phyloP scores from a whole-genome alignment of 2,329 filamentous ascomycete genomes.

The Coniochaeta hoffmannii region DNA sequence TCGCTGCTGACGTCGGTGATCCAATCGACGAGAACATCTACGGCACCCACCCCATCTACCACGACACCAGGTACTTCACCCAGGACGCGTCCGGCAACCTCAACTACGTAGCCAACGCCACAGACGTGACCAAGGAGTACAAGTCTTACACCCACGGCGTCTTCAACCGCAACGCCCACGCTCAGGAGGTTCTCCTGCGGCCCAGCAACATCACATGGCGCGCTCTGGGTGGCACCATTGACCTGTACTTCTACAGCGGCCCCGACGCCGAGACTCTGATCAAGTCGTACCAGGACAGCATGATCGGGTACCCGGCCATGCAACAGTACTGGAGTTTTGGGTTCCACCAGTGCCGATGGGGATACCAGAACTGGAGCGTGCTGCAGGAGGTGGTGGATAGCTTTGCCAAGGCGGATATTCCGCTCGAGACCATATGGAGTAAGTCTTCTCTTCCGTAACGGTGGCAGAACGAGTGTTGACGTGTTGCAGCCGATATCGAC shows the following conservation, averaged over 20 bases:
- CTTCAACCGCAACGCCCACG: slow-evolving; percentile 69
- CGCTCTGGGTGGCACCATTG: slow-evolving; percentile 66
- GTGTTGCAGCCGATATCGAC: slow-evolving; percentile 55
- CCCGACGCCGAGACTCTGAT: slow-evolving; percentile 62
- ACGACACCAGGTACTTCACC: slow-evolving; percentile 71
- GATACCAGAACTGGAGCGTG: slow-evolving; percentile 66
- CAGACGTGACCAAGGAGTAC: slow-evolving; percentile 46
- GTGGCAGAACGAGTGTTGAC: slow-evolving; percentile 1
- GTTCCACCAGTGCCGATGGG: slow-evolving; percentile 79
- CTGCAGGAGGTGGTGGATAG: slow-evolving; percentile 60
- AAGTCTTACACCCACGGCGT: slow-evolving; percentile 67
- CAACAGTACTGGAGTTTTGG: slow-evolving; percentile 78
- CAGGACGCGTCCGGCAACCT: slow-evolving; percentile 37
- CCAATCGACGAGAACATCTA: slow-evolving; percentile 64
- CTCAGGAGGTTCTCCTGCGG: slow-evolving; percentile 62
- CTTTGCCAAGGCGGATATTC: slow-evolving; percentile 57
- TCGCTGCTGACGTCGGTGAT: slow-evolving; percentile 60
- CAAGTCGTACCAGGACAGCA: slow-evolving; percentile 60
- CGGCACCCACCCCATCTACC: slow-evolving; percentile 69
- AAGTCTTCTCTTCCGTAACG: slow-evolving; percentile 8
- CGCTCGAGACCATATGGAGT: slow-evolving; percentile 66
- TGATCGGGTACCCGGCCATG: slow-evolving; percentile 66
- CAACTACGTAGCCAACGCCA: slow-evolving; percentile 46
- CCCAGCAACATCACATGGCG: slow-evolving; percentile 64
- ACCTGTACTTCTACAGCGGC: slow-evolving; percentile 73